phyloP scores from a whole-genome alignment of 768 basidiomycete species.

The Jaapia argillacea region DNA sequence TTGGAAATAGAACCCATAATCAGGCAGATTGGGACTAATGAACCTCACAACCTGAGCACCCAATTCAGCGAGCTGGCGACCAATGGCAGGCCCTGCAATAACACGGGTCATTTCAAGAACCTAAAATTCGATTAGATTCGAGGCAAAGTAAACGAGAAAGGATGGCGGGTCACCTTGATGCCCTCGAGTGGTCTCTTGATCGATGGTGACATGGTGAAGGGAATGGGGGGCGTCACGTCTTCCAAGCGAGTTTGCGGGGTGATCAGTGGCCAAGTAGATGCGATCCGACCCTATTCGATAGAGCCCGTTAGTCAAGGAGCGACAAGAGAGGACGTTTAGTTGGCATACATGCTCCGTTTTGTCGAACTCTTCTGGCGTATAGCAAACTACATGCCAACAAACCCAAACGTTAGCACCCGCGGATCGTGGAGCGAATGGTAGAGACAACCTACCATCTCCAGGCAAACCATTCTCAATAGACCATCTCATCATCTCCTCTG shows the following conservation, averaged over 20 bases:
- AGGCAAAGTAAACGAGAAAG: not conserved
- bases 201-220: not conserved
- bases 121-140: conserved; percentile 12
- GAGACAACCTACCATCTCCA: not conserved
- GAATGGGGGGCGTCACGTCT: not conserved
- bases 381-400: not conserved
- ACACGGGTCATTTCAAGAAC: conserved; percentile 20
- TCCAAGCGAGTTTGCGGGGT: not conserved
- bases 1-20: conserved; percentile 2
- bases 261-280: not conserved
- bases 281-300: not conserved
- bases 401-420: not conserved
- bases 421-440: not conserved
- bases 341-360: not conserved
- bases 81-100: conserved; percentile 16
- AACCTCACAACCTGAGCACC: conserved; percentile 20
- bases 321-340: not conserved
- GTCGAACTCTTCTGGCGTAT: not conserved
- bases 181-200: not conserved
- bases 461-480: not conserved
- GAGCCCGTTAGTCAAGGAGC: no score
- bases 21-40: conserved; percentile 18
- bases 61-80: conserved; percentile 17
- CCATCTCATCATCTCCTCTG: not conserved
- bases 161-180: not conserved